These are phyloP conservation scores for Lasiodiplodia citricola DNA, from an alignment of 2,329 filamentous ascomycete species.

Conservation along the genomic window DNA sequence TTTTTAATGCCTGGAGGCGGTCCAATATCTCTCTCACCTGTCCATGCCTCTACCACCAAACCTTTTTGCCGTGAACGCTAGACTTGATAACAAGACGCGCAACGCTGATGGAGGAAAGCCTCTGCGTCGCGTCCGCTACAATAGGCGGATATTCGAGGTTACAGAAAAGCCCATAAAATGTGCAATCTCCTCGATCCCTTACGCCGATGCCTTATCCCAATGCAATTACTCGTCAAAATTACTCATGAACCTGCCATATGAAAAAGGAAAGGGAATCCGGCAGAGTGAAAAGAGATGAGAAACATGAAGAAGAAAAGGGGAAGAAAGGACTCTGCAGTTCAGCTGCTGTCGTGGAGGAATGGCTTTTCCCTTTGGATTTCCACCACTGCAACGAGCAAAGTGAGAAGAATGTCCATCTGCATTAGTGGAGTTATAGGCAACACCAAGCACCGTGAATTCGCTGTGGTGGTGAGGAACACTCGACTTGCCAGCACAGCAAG, in stretches of 20 bases:
- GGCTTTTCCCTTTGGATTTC: not conserved
- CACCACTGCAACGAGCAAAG: not conserved
- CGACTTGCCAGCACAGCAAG: not conserved
- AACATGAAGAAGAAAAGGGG: not conserved
- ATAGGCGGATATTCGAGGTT: not conserved
- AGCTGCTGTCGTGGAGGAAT: not conserved
- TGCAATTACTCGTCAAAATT: constrained; percentile 5
- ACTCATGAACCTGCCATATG: not conserved
- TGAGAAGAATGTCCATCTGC: not conserved
- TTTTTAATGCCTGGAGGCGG: not conserved
- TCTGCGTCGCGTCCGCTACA: not conserved
- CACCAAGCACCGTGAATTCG: not conserved
- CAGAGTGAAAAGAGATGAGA: not conserved
- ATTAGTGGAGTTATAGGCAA: not conserved
- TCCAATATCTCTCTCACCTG: not conserved
- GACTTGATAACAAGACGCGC: not conserved
- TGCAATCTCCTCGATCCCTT: not conserved
- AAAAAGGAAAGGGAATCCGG: not conserved
- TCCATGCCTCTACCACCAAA: constrained; percentile 1
- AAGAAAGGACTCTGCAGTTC: not conserved
- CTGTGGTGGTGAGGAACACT: not conserved
- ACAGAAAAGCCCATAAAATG: not conserved
- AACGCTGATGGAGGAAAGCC: not conserved
- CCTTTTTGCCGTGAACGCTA: not conserved
- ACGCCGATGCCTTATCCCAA: constrained; percentile 13